Base-by-base conservation (phyloP, 306 rosid species). In the Castanea mollissima region DNA sequence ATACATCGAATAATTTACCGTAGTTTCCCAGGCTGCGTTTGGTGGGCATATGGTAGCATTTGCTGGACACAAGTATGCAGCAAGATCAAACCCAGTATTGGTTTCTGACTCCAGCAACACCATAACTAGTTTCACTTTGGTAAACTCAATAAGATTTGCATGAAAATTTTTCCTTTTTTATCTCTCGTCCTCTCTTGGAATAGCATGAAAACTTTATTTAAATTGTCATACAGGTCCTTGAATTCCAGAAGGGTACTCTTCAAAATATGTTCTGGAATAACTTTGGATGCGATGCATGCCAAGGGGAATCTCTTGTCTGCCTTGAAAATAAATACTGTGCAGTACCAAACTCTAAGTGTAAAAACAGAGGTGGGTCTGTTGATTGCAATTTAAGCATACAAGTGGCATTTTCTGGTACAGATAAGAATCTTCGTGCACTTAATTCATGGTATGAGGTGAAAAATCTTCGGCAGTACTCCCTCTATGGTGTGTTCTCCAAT, bases 51-150 rank as follows among this genome's bases (percentile, higher is more conserved):
- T 92, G 99, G 98, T 95, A 20, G 97, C 99, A 44, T 95, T 92
- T 88, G 97, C 98, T 14, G 98, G 99, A 75, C 80, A 81, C 78
- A 92, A 95, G 80, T 92, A 95, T 82, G 99, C 99, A 71, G 99
- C 97, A 76, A 95, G 98, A 84, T 92, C 99, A 59, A 80, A 63
- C 52, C 97, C 99, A 25, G 54, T 83, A 73, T 77, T 91, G 85
- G 79, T 95, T 76, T 87, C 86, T 13, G 98, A 92, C 79, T 60
- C 44, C 55, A 74, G 57, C 64, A 57, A 92, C 86, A 86, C 85
- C 41, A 90, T 92, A 63, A 92, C 89, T 27, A 92, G 92, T 86
- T 88, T 95, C 89, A 89, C 98, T 77, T 74, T 92, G 98, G 99
- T 95, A 90, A 78, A 58, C 55, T 18, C 76, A 38, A 3, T 27